phyloP scores from a whole-genome alignment of 495 filamentous ascomycete genomes.

The Xylaria nigripes region DNA sequence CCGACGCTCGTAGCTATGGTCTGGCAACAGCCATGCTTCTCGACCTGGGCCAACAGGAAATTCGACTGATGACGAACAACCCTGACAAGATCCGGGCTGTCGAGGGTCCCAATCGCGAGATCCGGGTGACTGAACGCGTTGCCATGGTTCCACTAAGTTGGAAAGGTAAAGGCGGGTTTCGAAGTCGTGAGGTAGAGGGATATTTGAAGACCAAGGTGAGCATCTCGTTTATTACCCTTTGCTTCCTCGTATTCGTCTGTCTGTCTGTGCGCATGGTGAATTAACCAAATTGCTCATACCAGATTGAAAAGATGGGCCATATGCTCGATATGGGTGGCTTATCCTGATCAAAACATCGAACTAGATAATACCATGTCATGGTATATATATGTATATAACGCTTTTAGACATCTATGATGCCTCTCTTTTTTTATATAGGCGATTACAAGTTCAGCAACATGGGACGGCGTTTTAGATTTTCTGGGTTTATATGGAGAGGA shows the following conservation, averaged over 20 bases:
- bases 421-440: not conserved
- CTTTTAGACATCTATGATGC: not conserved
- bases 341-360: not conserved
- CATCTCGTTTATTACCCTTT: not conserved
- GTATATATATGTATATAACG: not conserved
- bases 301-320: conserved; percentile 66
- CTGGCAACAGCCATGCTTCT: conserved; percentile 87
- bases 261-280: not conserved
- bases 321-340: conserved; percentile 40
- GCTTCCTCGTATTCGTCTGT: not conserved
- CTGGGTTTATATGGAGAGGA: not conserved
- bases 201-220: conserved; percentile 90
- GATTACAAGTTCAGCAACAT: not conserved
- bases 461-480: not conserved
- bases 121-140: conserved; percentile 81
- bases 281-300: conserved; percentile 13
- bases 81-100: conserved; percentile 94
- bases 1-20: conserved; percentile 89
- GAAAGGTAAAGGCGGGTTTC: conserved; percentile 77
- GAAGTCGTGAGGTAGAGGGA: conserved; percentile 79
- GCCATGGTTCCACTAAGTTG: conserved; percentile 95
- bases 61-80: conserved; percentile 91
- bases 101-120: conserved; percentile 80
- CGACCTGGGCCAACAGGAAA: conserved; percentile 71
- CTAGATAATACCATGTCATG: conserved; percentile 1